phyloP scores from a whole-genome alignment of 805 yeast genomes.

The Candida caryicola region DNA sequence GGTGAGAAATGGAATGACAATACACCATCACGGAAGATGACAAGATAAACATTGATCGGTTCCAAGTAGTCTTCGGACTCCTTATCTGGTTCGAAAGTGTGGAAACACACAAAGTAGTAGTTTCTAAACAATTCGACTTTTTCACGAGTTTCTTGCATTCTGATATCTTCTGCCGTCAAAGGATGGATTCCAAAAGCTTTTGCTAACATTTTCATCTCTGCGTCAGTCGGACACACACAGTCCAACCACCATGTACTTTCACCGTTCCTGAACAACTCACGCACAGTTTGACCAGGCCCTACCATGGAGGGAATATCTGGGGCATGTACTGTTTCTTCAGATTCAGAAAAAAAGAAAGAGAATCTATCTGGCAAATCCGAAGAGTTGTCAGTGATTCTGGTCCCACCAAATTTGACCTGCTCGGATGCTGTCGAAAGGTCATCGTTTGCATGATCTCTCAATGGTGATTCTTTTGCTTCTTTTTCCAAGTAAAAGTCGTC shows the following conservation, averaged over 20 bases:
- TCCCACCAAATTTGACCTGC: slow-evolving; percentile 41
- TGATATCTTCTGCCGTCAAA: slow-evolving; percentile 93
- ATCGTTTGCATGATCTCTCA: slow-evolving; percentile 9
- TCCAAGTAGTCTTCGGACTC: slow-evolving; percentile 31
- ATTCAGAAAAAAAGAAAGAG: slow-evolving; percentile 25
- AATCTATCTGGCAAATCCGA: slow-evolving; percentile 52
- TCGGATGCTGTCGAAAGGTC: slow-evolving; percentile 24
- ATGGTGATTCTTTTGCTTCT: neutral
- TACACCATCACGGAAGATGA: slow-evolving; percentile 28
- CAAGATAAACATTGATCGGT: slow-evolving; percentile 29
- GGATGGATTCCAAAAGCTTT: slow-evolving; percentile 98
- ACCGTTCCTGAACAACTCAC: slow-evolving; percentile 24
- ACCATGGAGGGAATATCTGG: slow-evolving; percentile 26
- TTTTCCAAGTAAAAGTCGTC: slow-evolving; percentile 15
- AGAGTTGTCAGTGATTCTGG: slow-evolving; percentile 26
- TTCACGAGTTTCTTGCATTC: slow-evolving; percentile 96
- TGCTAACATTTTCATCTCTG: slow-evolving; percentile 87
- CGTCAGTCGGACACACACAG: slow-evolving; percentile 89
- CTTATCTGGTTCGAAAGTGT: slow-evolving; percentile 83
- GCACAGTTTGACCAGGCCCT: slow-evolving; percentile 17
- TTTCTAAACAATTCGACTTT: slow-evolving; percentile 88
- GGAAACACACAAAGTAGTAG: slow-evolving; percentile 95
- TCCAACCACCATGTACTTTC: slow-evolving; percentile 58
- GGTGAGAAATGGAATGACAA: slow-evolving; percentile 29
- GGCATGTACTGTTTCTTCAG: slow-evolving; percentile 27